Conservation (phyloP, 768 basidiomycete species). For the Boletus vermiculosoides region DNA sequence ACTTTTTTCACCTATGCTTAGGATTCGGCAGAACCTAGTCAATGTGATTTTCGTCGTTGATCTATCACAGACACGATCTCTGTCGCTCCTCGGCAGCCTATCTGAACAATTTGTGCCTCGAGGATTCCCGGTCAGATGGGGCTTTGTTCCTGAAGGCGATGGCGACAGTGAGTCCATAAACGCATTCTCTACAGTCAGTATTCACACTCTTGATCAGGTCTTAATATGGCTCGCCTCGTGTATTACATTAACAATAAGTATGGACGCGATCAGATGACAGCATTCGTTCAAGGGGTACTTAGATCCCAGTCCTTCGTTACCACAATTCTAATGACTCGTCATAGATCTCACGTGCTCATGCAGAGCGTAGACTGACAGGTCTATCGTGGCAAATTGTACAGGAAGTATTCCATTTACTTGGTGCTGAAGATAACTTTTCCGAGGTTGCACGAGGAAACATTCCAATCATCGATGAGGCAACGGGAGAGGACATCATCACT, state of each 20-base stretch:
- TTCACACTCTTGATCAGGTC: constrained; percentile 38
- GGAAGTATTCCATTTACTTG: constrained; percentile 39
- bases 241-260: constrained; percentile 62
- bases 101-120: constrained; percentile 71
- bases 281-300: constrained; percentile 55
- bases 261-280: constrained; percentile 62
- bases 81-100: constrained; percentile 62
- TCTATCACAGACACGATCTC: constrained; percentile 57
- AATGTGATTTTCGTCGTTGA: constrained; percentile 84
- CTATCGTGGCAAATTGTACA: constrained; percentile 47
- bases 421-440: constrained; percentile 38
- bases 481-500: constrained; percentile 37
- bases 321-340: not conserved
- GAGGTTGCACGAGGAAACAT: constrained; percentile 35
- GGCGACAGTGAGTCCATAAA: constrained; percentile 34
- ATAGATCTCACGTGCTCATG: constrained; percentile 41
- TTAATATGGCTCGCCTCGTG: constrained; percentile 70
- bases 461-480: constrained; percentile 27
- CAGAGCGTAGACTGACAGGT: constrained; percentile 30
- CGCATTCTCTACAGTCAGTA: not conserved
- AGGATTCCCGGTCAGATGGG: constrained; percentile 78
- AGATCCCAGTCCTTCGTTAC: not conserved
- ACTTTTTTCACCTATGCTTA: constrained; percentile 75
- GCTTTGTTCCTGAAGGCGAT: constrained; percentile 69
- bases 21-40: constrained; percentile 76